These are phyloP conservation scores for Gossypium ekmanianum DNA, from an alignment of 345 rosid species.

Conservation along the genomic window DNA sequence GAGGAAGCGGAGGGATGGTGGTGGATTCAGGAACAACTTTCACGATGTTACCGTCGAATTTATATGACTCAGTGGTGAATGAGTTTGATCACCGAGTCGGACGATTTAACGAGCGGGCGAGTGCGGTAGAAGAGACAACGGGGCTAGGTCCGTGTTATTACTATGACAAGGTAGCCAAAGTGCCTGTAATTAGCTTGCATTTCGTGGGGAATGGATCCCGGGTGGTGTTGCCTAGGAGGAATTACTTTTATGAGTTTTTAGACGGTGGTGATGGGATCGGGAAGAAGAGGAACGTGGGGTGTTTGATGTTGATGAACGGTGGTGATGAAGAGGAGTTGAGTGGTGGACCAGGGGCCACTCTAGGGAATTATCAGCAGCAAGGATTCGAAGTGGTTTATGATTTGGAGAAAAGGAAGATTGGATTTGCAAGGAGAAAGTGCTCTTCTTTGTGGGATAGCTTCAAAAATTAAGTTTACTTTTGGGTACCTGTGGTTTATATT, in stretches of 20 bases:
- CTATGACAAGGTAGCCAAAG: conserved; percentile 35
- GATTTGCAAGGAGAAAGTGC: conserved; percentile 82
- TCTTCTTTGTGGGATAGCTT: conserved; percentile 76
- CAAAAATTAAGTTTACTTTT: conserved; percentile 26
- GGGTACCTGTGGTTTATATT: background rate
- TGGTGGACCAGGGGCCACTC: conserved; percentile 75
- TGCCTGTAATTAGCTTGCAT: conserved; percentile 54
- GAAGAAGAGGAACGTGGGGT: conserved; percentile 60
- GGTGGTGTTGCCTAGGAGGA: conserved; percentile 73
- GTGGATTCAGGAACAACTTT: conserved; percentile 95
- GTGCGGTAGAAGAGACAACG: conserved; percentile 49
- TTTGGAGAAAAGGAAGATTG: conserved; percentile 63
- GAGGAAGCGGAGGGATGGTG: conserved; percentile 80
- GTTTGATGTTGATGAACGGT: conserved; percentile 91
- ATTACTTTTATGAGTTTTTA: conserved; percentile 67
- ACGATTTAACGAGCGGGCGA: conserved; percentile 55
- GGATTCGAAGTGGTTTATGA: conserved; percentile 95
- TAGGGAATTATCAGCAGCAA: conserved; percentile 93
- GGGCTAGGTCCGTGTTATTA: conserved; percentile 80
- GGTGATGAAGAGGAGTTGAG: conserved; percentile 70
- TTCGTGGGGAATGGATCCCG: conserved; percentile 69
- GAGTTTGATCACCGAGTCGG: conserved; percentile 66
- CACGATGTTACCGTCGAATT: conserved; percentile 79
- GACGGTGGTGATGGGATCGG: conserved; percentile 51
- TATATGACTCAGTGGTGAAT: conserved; percentile 51